Percentiles rank a stretch among this genome's conserved stretches.
phyloP scores from a whole-genome alignment of 345 rosid species.

The Laguncularia racemosa region DNA sequence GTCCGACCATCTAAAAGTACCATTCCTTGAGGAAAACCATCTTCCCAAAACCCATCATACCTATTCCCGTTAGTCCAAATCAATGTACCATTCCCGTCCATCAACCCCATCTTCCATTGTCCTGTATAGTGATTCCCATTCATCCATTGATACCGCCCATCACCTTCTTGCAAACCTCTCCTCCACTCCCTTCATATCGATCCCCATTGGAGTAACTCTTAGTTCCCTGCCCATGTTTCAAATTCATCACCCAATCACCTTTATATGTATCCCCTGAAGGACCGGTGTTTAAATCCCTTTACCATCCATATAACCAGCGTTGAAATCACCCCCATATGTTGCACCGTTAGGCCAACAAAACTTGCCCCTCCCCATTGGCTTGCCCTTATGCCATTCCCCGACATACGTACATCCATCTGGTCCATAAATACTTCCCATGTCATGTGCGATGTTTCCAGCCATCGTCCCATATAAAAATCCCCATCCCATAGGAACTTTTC shows the following conservation, averaged over 20 bases:
- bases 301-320: constrained; percentile 82
- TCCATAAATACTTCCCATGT: constrained; percentile 80
- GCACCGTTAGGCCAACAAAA: constrained; percentile 95
- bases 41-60: constrained; percentile 92
- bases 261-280: constrained; percentile 57
- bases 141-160: constrained; percentile 87
- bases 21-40: constrained; percentile 77
- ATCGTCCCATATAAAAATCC: constrained; percentile 82
- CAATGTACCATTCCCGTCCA: constrained; percentile 80
- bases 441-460: constrained; percentile 63
- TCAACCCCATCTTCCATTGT: constrained; percentile 68
- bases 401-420: constrained; percentile 91
- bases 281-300: constrained; percentile 77
- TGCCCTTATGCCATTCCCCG: constrained; percentile 80
- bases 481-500: constrained; percentile 59
- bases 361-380: constrained; percentile 69
- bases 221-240: constrained; percentile 77
- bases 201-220: constrained; percentile 71
- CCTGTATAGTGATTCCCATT: constrained; percentile 72
- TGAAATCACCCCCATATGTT: constrained; percentile 94
- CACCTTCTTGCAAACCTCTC: constrained; percentile 76
- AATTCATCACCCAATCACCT: constrained; percentile 88
- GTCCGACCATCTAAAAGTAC: constrained; percentile 62
- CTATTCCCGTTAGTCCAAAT: constrained; percentile 78
- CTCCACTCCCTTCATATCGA: constrained; percentile 82